Evolutionary conservation across 1,139 yeast genomes (phyloP).

Genomic region (Sugiyamaella paludigena): DNA sequence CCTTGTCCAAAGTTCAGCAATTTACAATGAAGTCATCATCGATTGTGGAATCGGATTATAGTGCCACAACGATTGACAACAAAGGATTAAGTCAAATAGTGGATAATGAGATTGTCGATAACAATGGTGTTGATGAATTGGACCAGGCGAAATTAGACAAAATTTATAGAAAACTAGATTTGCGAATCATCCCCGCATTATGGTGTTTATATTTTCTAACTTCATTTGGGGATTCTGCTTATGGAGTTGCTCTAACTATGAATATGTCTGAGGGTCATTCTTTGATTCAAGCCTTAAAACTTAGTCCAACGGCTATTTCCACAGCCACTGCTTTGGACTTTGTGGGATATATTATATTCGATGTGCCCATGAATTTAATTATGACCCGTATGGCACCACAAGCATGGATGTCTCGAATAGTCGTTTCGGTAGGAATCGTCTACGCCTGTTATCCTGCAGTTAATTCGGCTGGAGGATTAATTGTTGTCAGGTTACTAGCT

Average conservation of each 20-base stretch:
- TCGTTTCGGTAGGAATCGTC: constrained; percentile 71
- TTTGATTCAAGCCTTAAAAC: constrained; percentile 49
- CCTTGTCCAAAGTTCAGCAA: too few relatives aligned
- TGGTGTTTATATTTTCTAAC: constrained; percentile 79
- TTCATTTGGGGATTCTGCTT: constrained; percentile 74
- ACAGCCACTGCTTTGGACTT: constrained; percentile 79
- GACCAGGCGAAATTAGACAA: constrained; percentile 46
- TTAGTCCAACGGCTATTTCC: constrained; percentile 58
- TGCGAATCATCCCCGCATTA: constrained; percentile 74
- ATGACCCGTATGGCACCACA: constrained; percentile 87
- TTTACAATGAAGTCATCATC: too few relatives aligned
- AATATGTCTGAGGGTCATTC: constrained; percentile 64
- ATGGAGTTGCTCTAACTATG: constrained; percentile 83
- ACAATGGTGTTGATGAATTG: constrained; percentile 9
- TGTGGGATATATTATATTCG: constrained; percentile 80
- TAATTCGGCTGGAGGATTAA: constrained; percentile 53
- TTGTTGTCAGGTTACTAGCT: constrained; percentile 68
- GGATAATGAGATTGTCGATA: background rate
- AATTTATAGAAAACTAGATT: constrained; percentile 65
- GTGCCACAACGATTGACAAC: too few relatives aligned
- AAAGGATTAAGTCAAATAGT: background rate
- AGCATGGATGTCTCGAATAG: constrained; percentile 79
- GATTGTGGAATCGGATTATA: too few relatives aligned
- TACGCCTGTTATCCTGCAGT: constrained; percentile 70
- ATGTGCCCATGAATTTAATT: constrained; percentile 80